phyloP scores from a whole-genome alignment of 768 basidiomycete genomes.

The Pleurotus giganteus region DNA sequence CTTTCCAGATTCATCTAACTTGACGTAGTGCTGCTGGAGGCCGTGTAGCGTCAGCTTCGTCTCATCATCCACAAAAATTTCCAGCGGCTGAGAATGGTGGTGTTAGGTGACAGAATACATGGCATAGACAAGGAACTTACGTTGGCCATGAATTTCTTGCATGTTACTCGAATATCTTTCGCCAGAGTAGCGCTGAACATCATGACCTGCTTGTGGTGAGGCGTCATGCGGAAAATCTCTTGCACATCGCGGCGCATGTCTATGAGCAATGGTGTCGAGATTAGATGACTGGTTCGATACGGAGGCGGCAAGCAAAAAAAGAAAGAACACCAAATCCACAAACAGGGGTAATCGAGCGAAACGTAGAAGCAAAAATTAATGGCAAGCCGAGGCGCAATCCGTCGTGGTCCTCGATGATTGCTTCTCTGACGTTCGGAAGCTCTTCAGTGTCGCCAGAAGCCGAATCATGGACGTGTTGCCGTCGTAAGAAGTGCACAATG shows the following conservation, averaged over 20 bases:
- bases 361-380: slow-evolving; percentile 21
- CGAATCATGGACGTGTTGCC: slow-evolving; percentile 16
- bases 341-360: slow-evolving; percentile 27
- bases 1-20: slow-evolving; percentile 92
- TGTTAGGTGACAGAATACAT: not conserved
- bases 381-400: slow-evolving; percentile 19
- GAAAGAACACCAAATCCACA: slow-evolving; percentile 44
- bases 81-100: slow-evolving; percentile 69
- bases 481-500: slow-evolving; percentile 3
- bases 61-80: slow-evolving; percentile 99
- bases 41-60: slow-evolving; percentile 98
- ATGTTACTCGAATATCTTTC: slow-evolving; percentile 95
- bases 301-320: slow-evolving; percentile 50
- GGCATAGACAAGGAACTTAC: slow-evolving; percentile 48
- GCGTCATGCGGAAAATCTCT: slow-evolving; percentile 98
- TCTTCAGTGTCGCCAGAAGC: slow-evolving; percentile 19
- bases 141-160: slow-evolving; percentile 99
- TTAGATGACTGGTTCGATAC: slow-evolving; percentile 59
- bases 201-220: slow-evolving; percentile 99
- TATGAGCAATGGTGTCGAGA: slow-evolving; percentile 67
- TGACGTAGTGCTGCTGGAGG: slow-evolving; percentile 97
- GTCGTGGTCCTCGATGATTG: slow-evolving; percentile 33
- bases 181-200: slow-evolving; percentile 99
- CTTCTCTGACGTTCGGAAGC: slow-evolving; percentile 28
- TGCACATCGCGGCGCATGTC: slow-evolving; percentile 99